Conservation (phyloP, 2,329 filamentous ascomycete species). For the Mollisiaceae sp. region DNA sequence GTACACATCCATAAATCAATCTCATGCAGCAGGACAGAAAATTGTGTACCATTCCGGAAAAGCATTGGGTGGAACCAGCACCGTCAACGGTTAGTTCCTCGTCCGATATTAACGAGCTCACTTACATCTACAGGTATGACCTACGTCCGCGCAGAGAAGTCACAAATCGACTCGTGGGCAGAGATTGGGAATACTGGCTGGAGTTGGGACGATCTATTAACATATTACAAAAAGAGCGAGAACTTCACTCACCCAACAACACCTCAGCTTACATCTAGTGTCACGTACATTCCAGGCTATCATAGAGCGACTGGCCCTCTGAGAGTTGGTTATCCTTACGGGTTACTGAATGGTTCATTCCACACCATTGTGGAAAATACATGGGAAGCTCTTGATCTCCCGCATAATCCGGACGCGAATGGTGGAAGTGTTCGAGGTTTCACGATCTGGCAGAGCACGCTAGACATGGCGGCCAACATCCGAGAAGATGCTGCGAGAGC, state of each 20-base stretch:
- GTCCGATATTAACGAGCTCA: neutral
- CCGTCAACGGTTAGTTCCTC: constrained; percentile 36
- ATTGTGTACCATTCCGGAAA: constrained; percentile 26
- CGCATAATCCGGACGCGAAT: neutral
- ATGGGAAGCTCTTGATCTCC: neutral
- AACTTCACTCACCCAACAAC: constrained; percentile 32
- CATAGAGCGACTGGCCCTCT: neutral
- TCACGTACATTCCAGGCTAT: constrained; percentile 14
- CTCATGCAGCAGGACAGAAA: constrained; percentile 19
- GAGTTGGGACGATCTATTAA: constrained; percentile 47
- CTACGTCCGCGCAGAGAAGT: constrained; percentile 27
- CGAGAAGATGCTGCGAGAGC: constrained; percentile 32
- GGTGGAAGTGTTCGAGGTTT: neutral
- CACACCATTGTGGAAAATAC: neutral
- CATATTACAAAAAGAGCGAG: constrained; percentile 48
- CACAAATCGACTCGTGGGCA: constrained; percentile 51
- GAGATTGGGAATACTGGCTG: constrained; percentile 49
- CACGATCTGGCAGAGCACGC: constrained; percentile 4
- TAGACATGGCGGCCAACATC: constrained; percentile 35
- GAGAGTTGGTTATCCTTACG: constrained; percentile 2
- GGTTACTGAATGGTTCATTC: neutral
- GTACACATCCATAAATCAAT: constrained; percentile 27
- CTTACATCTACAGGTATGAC: constrained; percentile 35
- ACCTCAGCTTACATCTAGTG: constrained; percentile 15
- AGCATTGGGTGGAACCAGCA: constrained; percentile 30